These are phyloP conservation scores for Pseudogymnoascus sp. DNA, from an alignment of 2,329 filamentous ascomycete species.

Conservation along the genomic window DNA sequence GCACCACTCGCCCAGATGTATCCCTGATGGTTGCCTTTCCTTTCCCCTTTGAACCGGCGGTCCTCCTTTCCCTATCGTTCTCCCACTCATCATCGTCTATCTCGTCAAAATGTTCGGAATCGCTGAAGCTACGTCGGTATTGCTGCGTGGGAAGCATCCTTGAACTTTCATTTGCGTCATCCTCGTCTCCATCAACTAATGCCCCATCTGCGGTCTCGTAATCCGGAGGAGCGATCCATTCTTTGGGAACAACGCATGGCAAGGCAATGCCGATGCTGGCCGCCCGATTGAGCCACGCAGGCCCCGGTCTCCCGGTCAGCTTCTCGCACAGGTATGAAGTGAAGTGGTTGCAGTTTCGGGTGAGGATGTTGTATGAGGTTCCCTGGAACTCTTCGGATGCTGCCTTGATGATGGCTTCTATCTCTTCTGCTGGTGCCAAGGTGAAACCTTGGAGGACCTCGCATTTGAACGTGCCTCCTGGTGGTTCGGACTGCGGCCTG, in stretches of 20 bases:
- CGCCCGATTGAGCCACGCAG: constrained; percentile 72
- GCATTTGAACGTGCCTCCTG: constrained; percentile 67
- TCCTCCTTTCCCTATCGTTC: constrained; percentile 38
- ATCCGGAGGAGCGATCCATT: constrained; percentile 75
- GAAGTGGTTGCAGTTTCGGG: constrained; percentile 84
- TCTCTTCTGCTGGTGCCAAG: constrained; percentile 58
- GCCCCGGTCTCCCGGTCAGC: constrained; percentile 62
- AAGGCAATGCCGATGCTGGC: constrained; percentile 75
- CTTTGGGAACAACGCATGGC: constrained; percentile 72
- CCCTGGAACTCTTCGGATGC: constrained; percentile 68
- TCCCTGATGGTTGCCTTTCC: constrained; percentile 37
- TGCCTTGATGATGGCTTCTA: constrained; percentile 59
- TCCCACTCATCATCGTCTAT: constrained; percentile 33
- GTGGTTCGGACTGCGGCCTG: constrained; percentile 60
- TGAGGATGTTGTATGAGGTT: constrained; percentile 71
- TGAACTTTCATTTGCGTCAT: constrained; percentile 43
- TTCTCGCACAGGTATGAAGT: constrained; percentile 67
- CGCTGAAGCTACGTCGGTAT: constrained; percentile 22
- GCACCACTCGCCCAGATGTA: constrained; percentile 42
- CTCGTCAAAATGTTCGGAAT: constrained; percentile 12
- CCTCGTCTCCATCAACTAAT: constrained; percentile 45
- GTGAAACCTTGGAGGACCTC: constrained; percentile 75
- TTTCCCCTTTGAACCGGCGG: constrained; percentile 25
- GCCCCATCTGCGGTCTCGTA: constrained; percentile 65
- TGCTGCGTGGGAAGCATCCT: constrained; percentile 42